A percentile compares a stretch with the other conserved stretches of the same genome.
phyloP scores from a whole-genome alignment of 352 stramenopile genomes.

The Plasmopara halstedii region DNA sequence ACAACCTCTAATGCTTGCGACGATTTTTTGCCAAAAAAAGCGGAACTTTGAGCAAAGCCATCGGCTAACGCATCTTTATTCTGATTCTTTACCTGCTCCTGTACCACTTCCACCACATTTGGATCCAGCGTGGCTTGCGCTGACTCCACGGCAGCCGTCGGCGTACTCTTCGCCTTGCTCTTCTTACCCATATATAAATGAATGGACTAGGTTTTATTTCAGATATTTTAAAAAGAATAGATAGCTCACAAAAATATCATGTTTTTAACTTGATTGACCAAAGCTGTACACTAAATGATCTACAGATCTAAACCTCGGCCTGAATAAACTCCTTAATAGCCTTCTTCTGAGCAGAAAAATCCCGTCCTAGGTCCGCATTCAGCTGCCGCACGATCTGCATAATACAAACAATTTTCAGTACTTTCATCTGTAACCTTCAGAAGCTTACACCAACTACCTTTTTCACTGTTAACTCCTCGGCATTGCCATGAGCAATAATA shows the following conservation, averaged over 20 bases:
- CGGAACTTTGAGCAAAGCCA: constrained; percentile 52
- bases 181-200: constrained; percentile 48
- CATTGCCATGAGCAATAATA: constrained; percentile 71
- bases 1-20: constrained; percentile 28
- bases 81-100: constrained; percentile 21
- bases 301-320: constrained; percentile 9
- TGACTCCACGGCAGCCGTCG: constrained; percentile 1
- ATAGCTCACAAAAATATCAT: no score
- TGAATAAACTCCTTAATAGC: constrained; percentile 78
- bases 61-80: constrained; percentile 25
- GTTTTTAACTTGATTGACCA: no score
- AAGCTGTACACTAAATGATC: neutral
- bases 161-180: constrained; percentile 16
- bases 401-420: constrained; percentile 1
- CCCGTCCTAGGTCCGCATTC: constrained; percentile 53
- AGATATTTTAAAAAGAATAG: no score
- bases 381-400: constrained; percentile 64
- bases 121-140: constrained; percentile 7
- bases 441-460: constrained; percentile 34
- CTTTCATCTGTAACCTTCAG: neutral
- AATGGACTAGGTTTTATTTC: constrained; percentile 24
- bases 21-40: constrained; percentile 60
- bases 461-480: constrained; percentile 78
- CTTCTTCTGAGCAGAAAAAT: constrained; percentile 64
- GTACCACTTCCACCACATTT: constrained; percentile 12